phyloP scores from a whole-genome alignment of 179 eudicot species.

The Silene noctiflora region DNA sequence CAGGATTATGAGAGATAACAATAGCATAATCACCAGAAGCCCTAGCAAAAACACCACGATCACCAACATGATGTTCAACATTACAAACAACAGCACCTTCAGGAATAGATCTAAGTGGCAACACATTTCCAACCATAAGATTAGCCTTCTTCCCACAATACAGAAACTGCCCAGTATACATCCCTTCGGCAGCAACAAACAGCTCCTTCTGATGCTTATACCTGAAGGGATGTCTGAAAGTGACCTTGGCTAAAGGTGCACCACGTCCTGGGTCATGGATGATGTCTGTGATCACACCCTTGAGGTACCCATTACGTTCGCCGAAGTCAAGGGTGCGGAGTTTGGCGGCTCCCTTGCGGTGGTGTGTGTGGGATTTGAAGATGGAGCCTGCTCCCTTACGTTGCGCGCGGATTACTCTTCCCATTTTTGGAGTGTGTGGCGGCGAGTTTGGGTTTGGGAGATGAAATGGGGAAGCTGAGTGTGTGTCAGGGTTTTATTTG shows the following conservation, averaged over 20 bases:
- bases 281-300: constrained; percentile 33
- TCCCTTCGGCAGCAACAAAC: constrained; percentile 38
- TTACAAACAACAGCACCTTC: constrained; percentile 40
- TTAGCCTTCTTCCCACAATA: constrained; percentile 39
- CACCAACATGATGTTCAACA: constrained; percentile 43
- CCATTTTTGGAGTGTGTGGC: constrained; percentile 14
- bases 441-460: no score
- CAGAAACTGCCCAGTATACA: constrained; percentile 36
- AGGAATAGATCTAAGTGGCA: constrained; percentile 34
- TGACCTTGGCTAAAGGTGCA: constrained; percentile 30
- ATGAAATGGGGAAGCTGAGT: no score
- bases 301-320: constrained; percentile 34
- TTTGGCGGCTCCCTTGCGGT: constrained; percentile 35
- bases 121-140: constrained; percentile 35
- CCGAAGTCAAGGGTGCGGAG: constrained; percentile 37
- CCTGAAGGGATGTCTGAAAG: constrained; percentile 35
- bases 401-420: constrained; percentile 36
- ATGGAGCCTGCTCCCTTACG: constrained; percentile 43
- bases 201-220: constrained; percentile 40
- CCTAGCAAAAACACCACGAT: constrained; percentile 39
- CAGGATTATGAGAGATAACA: constrained; percentile 39
- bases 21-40: constrained; percentile 40
- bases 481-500: no score
- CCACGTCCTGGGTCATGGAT: constrained; percentile 41
- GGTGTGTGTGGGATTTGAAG: constrained; percentile 41